Evolutionary conservation across 164 flowering plant genomes (phyloP).

Genomic region (Taxillus chinensis): DNA sequence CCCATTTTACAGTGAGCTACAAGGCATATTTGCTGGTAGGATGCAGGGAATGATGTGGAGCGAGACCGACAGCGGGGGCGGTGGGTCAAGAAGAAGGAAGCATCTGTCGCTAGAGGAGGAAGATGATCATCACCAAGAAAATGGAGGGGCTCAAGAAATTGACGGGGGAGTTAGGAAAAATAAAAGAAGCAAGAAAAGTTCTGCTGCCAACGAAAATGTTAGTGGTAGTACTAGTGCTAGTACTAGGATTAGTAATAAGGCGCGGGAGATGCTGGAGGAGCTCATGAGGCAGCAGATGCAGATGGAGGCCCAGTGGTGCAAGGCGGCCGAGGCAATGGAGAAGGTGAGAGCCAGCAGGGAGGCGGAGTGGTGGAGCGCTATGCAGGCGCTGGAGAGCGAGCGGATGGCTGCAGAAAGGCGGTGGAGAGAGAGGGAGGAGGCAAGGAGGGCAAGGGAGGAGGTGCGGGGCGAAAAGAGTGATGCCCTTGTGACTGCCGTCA

Average conservation of each 20-base stretch:
- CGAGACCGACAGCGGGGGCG: constrained; percentile 40
- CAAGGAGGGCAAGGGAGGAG: constrained; percentile 66
- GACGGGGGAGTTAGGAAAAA: constrained; percentile 14
- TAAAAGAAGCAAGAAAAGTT: constrained; percentile 19
- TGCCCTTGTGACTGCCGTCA: constrained; percentile 57
- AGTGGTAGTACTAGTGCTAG: constrained; percentile 3
- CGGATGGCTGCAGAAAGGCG: constrained; percentile 61
- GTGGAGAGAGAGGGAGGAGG: constrained; percentile 86
- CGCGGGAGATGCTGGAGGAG: constrained; percentile 60
- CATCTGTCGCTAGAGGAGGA: constrained; percentile 58
- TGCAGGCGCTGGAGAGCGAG: constrained; percentile 76
- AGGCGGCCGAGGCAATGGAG: constrained; percentile 52
- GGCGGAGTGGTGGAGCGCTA: constrained; percentile 67
- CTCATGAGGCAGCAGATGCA: constrained; percentile 64
- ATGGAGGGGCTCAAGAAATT: constrained; percentile 17
- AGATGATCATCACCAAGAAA: constrained; percentile 43
- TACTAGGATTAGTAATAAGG: constrained; percentile 5
- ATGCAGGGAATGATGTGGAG: constrained; percentile 82
- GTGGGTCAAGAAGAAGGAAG: constrained; percentile 32
- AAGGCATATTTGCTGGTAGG: constrained; percentile 59
- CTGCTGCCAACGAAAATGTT: background rate
- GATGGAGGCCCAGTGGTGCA: constrained; percentile 71
- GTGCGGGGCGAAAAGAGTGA: constrained; percentile 85
- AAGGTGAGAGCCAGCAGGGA: constrained; percentile 62
- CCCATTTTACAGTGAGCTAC: constrained; percentile 72